phyloP scores from a whole-genome alignment of 148 eudicot genomes.

The Rhododendron mucronatum region DNA sequence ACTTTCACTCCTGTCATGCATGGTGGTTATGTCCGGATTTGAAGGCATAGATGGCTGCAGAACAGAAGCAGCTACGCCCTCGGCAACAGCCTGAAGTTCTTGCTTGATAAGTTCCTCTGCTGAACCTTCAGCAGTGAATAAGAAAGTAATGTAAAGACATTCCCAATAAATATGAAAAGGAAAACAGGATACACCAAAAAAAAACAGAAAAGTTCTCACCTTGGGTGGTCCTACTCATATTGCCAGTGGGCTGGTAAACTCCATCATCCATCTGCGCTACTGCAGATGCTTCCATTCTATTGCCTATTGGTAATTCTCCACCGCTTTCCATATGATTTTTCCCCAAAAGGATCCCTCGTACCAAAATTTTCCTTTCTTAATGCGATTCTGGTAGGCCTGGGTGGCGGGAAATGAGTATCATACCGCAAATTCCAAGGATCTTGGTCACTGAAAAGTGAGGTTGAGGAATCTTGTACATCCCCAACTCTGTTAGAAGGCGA shows the following conservation, averaged over 20 bases:
- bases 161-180: not conserved
- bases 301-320: slow-evolving; percentile 36
- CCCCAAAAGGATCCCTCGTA: slow-evolving; percentile 29
- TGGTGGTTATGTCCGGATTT: slow-evolving; percentile 33
- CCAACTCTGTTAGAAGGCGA: slow-evolving; percentile 41
- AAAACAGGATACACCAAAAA: not conserved
- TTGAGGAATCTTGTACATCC: slow-evolving; percentile 39
- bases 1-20: slow-evolving; percentile 26
- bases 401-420: slow-evolving; percentile 67
- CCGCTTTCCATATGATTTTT: slow-evolving; percentile 36
- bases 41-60: slow-evolving; percentile 61
- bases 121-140: slow-evolving; percentile 39
- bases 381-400: slow-evolving; percentile 56
- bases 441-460: slow-evolving; percentile 65
- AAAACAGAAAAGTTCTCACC: slow-evolving; percentile 28
- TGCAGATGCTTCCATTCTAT: slow-evolving; percentile 27
- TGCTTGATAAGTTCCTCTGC: slow-evolving; percentile 76
- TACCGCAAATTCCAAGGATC: slow-evolving; percentile 72
- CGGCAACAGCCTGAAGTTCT: slow-evolving; percentile 94
- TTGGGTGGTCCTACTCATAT: slow-evolving; percentile 30
- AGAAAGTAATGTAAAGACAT: not conserved
- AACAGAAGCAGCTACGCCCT: slow-evolving; percentile 95
- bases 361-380: slow-evolving; percentile 43
- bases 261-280: slow-evolving; percentile 40
- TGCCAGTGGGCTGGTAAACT: slow-evolving; percentile 22